These are phyloP conservation scores for Scutellaria galericulata DNA, from an alignment of 257 asterid species.

Conservation along the genomic window DNA sequence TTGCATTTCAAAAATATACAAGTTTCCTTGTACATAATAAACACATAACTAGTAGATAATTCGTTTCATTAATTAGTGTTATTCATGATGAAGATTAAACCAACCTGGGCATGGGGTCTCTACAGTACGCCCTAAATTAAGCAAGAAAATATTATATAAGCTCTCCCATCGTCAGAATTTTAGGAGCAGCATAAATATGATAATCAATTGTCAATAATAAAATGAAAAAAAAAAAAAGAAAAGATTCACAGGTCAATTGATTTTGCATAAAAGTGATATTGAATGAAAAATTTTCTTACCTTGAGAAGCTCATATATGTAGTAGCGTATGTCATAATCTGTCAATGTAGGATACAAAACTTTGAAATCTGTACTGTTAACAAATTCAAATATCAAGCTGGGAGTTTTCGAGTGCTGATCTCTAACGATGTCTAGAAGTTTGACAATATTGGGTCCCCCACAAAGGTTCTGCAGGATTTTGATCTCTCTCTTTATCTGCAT, in stretches of 20 bases:
- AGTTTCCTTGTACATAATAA: not conserved
- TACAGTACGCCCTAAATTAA: constrained; percentile 8
- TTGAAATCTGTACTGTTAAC: constrained; percentile 87
- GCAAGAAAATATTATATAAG: constrained; percentile 1
- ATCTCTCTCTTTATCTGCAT: constrained; percentile 79
- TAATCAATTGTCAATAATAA: not conserved
- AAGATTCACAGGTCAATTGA: not conserved
- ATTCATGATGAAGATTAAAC: not conserved
- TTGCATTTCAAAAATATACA: constrained; percentile 2
- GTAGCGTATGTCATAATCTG: constrained; percentile 83
- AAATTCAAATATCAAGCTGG: constrained; percentile 78
- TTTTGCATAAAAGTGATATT: constrained; percentile 1
- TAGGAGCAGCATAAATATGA: constrained; percentile 9
- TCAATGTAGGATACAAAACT: constrained; percentile 74
- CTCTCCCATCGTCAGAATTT: constrained; percentile 6
- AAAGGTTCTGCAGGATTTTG: constrained; percentile 73
- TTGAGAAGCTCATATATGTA: constrained; percentile 83
- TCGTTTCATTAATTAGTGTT: not conserved
- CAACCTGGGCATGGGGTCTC: not conserved
- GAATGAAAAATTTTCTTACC: constrained; percentile 48
- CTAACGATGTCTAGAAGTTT: constrained; percentile 76
- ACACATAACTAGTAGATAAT: not conserved
- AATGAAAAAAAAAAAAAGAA: not conserved
- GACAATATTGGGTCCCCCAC: constrained; percentile 79
- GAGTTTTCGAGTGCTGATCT: constrained; percentile 83